Conservation (phyloP, 2,329 filamentous ascomycete genomes). For the Remersonia thermophila region DNA sequence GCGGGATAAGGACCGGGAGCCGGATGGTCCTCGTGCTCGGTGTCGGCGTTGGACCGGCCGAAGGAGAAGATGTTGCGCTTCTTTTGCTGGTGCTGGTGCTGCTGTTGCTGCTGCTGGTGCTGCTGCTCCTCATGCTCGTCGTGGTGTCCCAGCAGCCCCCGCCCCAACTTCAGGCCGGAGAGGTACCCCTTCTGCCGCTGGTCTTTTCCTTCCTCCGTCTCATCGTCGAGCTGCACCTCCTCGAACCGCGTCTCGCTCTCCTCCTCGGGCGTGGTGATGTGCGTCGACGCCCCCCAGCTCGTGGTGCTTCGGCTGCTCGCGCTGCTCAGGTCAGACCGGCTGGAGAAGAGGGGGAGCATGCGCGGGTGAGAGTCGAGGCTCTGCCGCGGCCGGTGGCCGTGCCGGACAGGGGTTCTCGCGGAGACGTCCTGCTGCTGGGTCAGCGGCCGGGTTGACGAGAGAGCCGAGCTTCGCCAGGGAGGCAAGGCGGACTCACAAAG, state of each 20-base stretch:
- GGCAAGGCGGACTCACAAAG: conserved; percentile 55
- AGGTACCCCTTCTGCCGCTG: too few relatives aligned
- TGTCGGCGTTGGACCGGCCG: conserved; percentile 43
- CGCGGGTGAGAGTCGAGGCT: conserved; percentile 67
- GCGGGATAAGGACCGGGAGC: too few relatives aligned
- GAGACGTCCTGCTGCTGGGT: conserved; percentile 63
- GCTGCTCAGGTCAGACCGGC: conserved; percentile 47
- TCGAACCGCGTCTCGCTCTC: conserved; percentile 48
- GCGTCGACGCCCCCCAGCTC: conserved; percentile 24
- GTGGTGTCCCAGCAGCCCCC: background rate
- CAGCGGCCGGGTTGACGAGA: background rate
- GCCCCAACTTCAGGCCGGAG: too few relatives aligned
- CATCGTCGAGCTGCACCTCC: conserved; percentile 77
- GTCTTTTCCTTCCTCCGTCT: conserved; percentile 22
- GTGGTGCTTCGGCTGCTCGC: conserved; percentile 17
- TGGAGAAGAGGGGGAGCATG: conserved; percentile 29
- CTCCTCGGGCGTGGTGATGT: conserved; percentile 60
- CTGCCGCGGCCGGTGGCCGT: conserved; percentile 48
- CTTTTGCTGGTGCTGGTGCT: conserved; percentile 34
- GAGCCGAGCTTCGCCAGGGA: too few relatives aligned
- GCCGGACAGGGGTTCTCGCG: conserved; percentile 65
- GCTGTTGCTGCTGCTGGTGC: conserved; percentile 16
- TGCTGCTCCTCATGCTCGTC: too few relatives aligned
- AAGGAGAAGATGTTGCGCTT: conserved; percentile 76
- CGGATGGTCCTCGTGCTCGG: conserved; percentile 18